Base-by-base conservation (phyloP, 306 rosid genomes). In the Vigna radiata region DNA sequence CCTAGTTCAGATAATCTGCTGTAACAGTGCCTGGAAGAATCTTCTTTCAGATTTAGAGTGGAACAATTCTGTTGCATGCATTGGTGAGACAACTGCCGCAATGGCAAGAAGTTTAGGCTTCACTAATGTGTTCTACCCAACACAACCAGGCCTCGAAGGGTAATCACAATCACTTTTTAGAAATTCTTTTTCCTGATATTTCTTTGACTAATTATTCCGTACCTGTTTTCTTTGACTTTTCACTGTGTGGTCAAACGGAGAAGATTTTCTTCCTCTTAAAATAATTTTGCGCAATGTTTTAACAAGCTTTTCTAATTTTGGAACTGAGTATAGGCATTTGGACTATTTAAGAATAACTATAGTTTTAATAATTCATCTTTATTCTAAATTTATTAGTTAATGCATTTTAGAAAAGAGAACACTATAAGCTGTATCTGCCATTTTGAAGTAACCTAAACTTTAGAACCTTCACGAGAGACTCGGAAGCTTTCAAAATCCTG, bases 111-210 rank as follows among this genome's bases (percentile, higher is more conserved):
- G 86, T 65, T 82, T 90, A 78, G 99, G 98, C 75, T 85, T 96
- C 85, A 73, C 61, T 85, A 87, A 96, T 81, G 94, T 96, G 53
- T 89, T 88, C 87, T 80, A 82, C 82, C 96, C 99, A 41, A 39
- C 81, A 50, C 87, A 89, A 64, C 98, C 98, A 6, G 98, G 99
- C 75, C 85, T 96, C 76, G 98, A 96, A 82, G 98, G 99, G 99
- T 92, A 91, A 87, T 79, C 23, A 71, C 39, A 72, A 59, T 59
- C 15, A 2, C 79, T 25, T 56, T 61, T 36, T 12, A 73, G 37
- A 80, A 68, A 58, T 74, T 15, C 19, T 12, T 18, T 64, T 52
- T 19, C 61, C n/a, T 73, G 49, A 21, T 46, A 27, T 67, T 63
- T 68, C 59, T 46, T 60, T 49, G 77, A 64, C n/a, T 36, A 23